Percentiles rank a stretch among this genome's conserved stretches.
These are phyloP conservation scores for Solanum tacnaense DNA, from an alignment of 257 asterid genomes.

Conservation along the genomic window DNA sequence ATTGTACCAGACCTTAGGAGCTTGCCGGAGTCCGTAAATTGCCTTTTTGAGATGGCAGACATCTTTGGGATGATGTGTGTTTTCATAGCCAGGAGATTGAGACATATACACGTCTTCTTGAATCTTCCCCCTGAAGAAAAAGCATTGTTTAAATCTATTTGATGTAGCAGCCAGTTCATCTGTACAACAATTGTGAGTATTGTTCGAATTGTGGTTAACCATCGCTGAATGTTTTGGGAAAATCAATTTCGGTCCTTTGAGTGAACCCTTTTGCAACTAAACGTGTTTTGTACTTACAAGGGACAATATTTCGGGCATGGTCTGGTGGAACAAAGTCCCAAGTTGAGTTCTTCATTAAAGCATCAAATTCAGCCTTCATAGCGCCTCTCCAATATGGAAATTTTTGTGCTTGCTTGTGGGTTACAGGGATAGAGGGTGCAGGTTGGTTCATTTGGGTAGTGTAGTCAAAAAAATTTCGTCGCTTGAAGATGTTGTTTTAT, in stretches of 20 bases:
- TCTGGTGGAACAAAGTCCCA: too few relatives aligned
- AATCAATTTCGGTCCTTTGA: not conserved
- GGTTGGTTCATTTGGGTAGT: too few relatives aligned
- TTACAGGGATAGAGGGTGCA: too few relatives aligned
- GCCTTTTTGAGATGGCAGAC: not conserved
- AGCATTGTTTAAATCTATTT: not conserved
- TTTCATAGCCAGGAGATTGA: not conserved
- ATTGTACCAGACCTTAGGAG: not conserved
- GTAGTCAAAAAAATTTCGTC: too few relatives aligned
- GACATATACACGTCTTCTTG: not conserved
- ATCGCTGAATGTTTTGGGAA: not conserved
- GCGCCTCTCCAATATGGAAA: too few relatives aligned
- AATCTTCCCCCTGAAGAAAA: not conserved
- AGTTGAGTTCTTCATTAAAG: too few relatives aligned
- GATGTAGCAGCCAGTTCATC: not conserved
- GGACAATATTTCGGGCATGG: too few relatives aligned
- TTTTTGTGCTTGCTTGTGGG: too few relatives aligned
- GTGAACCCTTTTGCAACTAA: not conserved
- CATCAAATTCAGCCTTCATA: too few relatives aligned
- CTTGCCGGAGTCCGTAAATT: not conserved
- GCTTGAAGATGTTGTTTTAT: too few relatives aligned
- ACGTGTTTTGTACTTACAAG: too few relatives aligned
- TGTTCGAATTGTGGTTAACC: not conserved
- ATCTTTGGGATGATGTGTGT: not conserved
- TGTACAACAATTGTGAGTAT: not conserved